Percentiles rank a stretch among this genome's conserved stretches.
Evolutionary conservation across 305 asterid genomes (phyloP).

Genomic region (Fraxinus platypoda): DNA sequence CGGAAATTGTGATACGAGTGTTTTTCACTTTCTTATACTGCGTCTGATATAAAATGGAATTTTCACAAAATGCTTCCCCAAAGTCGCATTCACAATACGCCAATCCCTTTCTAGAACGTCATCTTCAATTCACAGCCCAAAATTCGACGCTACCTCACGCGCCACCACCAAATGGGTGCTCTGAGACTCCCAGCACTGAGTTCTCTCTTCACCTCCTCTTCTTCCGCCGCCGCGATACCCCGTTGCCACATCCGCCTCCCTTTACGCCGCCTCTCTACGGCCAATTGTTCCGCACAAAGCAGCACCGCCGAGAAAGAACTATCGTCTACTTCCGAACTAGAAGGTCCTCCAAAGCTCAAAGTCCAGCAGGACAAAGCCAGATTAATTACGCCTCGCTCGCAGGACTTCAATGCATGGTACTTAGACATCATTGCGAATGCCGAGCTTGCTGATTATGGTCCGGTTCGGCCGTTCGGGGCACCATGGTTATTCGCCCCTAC

Average conservation of each 20-base stretch:
- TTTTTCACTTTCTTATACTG: too few relatives aligned
- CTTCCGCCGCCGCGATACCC: conserved; percentile 46
- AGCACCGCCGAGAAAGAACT: conserved; percentile 56
- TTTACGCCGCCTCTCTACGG: conserved; percentile 39
- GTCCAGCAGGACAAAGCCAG: conserved; percentile 61
- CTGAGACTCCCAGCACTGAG: conserved; percentile 70
- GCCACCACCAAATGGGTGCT: conserved; percentile 61
- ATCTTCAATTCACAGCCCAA: neutral
- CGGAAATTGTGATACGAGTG: too few relatives aligned
- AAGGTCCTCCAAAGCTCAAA: conserved; percentile 41
- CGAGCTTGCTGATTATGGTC: conserved; percentile 96
- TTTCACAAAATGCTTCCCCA: neutral
- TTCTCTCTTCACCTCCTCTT: conserved; percentile 50
- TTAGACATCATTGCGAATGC: conserved; percentile 85
- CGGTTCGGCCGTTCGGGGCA: conserved; percentile 98
- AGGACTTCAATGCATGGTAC: conserved; percentile 98
- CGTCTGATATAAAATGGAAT: neutral
- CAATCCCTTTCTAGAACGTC: neutral
- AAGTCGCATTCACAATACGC: neutral
- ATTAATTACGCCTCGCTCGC: conserved; percentile 76
- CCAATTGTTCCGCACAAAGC: conserved; percentile 60
- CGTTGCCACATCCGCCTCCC: conserved; percentile 41
- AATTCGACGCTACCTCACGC: neutral
- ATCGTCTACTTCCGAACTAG: conserved; percentile 38
- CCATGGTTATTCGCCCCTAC: conserved; percentile 99